Percentiles rank a stretch among this genome's conserved stretches.
These are phyloP conservation scores for Mycena rosella DNA, from an alignment of 768 basidiomycete genomes.

Conservation along the genomic window DNA sequence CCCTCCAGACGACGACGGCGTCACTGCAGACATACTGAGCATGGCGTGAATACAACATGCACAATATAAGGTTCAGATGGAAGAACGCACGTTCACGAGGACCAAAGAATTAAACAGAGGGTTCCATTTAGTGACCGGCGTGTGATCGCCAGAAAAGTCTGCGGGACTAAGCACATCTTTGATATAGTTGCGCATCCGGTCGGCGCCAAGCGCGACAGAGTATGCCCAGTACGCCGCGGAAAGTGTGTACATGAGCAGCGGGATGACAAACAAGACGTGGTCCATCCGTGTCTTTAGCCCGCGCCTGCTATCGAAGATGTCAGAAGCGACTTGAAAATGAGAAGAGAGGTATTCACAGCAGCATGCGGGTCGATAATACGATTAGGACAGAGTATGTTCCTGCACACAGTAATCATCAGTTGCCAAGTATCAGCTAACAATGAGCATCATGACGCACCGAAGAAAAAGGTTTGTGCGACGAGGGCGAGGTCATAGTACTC, in stretches of 20 bases:
- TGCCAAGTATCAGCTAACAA: no score
- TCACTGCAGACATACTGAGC: slow-evolving; percentile 22
- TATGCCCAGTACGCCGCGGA: neutral
- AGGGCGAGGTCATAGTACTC: no score
- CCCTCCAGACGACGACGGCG: slow-evolving; percentile 28
- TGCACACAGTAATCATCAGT: no score
- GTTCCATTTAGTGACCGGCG: slow-evolving; percentile 16
- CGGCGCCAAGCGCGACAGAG: neutral
- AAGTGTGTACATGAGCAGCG: neutral
- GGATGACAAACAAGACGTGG: neutral
- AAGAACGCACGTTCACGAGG: slow-evolving; percentile 23
- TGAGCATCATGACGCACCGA: no score
- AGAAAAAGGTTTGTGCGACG: no score
- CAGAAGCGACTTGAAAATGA: no score
- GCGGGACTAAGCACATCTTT: no score
- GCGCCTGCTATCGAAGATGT: neutral
- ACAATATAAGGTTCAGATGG: neutral
- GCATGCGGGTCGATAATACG: no score
- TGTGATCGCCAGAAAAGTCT: no score
- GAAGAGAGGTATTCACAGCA: no score
- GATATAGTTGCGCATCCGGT: neutral
- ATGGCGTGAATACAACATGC: neutral
- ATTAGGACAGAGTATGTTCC: no score
- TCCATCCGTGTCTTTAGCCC: neutral
- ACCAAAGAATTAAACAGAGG: slow-evolving; percentile 16